Base-by-base conservation (phyloP, 1,139 yeast species). In the Yamadazyma diddensiae region DNA sequence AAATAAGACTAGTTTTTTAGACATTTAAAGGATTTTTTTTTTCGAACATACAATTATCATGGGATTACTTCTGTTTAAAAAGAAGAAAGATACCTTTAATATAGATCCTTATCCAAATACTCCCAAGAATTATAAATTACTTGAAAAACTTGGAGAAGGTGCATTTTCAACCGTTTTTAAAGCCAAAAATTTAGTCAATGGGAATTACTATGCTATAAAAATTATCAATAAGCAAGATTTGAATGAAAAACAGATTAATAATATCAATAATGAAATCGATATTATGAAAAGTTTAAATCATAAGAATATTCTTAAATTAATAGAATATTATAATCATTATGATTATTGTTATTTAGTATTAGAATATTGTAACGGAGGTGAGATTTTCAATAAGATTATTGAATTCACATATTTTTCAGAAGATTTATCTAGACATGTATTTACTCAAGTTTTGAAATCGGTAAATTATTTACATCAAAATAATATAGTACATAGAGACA, bases 401-500 rank as follows among this genome's bases (percentile, higher is more conserved):
- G 82, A 87, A 46, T 81, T 77, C 48, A 92, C 98, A 0, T 92
- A 92, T 60, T 84, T 92, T 54, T 77, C 88, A 28, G 98, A 92
- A 55, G 82, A 82, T 43, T 67, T 92, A 35, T 70, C 95, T 5
- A 70, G 94, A 28, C 97, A 90, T 61, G 82, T 90, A 9, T 85
- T 92, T 39, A 62, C 70, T 28, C 98, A 92, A 55, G 79, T 92
- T 31, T 87, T 95, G 7, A 70, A 80, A 31, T 94, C 97, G 0
- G 72, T 92, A 15, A 73, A 79, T 41, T 85, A 86, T 56, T 65
- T 92, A 47, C 98, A 92, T 60, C 79, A 78, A 42, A 79, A 77
- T 35, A 95, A 95, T 31, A 81, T 92, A 27, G 98, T 88, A 13
- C 98, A 92, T 56, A 72, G 98, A 36, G 98, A 92, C 57, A 82